Evolutionary conservation across 345 rosid species (phyloP).

Genomic region (Syzygium aromaticum): DNA sequence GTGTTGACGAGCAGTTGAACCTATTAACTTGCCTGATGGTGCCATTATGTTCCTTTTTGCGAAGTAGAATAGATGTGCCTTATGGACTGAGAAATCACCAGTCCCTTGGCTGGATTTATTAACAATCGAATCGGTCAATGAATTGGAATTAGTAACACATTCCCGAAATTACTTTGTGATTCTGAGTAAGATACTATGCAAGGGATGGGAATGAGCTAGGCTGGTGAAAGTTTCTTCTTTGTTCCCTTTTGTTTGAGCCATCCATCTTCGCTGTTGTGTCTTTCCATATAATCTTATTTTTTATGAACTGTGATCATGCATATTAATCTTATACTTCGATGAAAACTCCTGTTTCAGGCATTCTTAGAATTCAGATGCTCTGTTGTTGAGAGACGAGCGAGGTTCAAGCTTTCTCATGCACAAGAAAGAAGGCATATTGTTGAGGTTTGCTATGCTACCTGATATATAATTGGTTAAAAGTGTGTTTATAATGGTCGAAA

Average conservation of each 20-base stretch:
- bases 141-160: background rate
- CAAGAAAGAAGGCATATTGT: slow-evolving; percentile 78
- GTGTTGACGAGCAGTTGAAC: background rate
- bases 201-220: background rate
- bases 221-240: background rate
- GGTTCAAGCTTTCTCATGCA: slow-evolving; percentile 77
- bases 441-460: slow-evolving; percentile 41
- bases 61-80: background rate
- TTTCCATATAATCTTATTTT: background rate
- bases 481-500: background rate
- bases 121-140: background rate
- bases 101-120: background rate
- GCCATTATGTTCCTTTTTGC: background rate
- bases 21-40: background rate
- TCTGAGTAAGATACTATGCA: background rate
- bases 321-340: background rate
- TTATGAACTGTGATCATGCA: background rate
- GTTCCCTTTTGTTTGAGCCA: background rate
- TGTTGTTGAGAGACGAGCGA: slow-evolving; percentile 84
- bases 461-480: background rate
- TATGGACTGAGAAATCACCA: background rate
- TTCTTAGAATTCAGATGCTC: slow-evolving; percentile 92
- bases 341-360: slow-evolving; percentile 30
- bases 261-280: background rate
- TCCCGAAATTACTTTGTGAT: background rate